Base-by-base conservation (phyloP, 2,329 filamentous ascomycete genomes). In the Aspergillus brunneoviolaceus region DNA sequence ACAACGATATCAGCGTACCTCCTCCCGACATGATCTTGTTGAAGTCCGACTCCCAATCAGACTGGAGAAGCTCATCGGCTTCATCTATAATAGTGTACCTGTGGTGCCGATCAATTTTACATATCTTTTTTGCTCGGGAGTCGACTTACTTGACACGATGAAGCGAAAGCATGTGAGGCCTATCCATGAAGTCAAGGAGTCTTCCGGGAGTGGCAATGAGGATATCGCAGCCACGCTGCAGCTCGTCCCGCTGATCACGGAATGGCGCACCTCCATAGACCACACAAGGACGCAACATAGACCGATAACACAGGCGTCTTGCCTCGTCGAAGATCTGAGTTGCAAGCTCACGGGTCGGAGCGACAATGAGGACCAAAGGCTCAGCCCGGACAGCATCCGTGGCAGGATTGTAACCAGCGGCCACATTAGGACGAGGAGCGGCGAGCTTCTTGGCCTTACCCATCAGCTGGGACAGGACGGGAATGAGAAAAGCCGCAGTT, bases 261-360 rank as follows among this genome's bases (percentile, higher is more conserved):
- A 86, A 70, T 0, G 91, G 90, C 6, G 87, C 87, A 63, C 95
- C 95, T 53, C 95, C 95, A 67, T 98, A 99, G 31, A 89, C 82
- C 49, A 96, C 92, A 67, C 90, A 92, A 25, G 95, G 94, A 47
- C 95, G 92, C 60, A 99, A 83, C 91, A 96, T 96, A 3, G 91
- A 92, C 1, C 95, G 88, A 70, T 99, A 99, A 74, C 92, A 97
- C 52, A 98, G 86, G 68, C 94, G 92, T 63, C 95, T 89, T 27
- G 91, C 88, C 74, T 98, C 94, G 64, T 96, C 92, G 77, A 96
- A 98, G 67, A 98, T 96, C 72, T 99, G 95, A 2, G 92, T 89
- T 0, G 92, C 92, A 5, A 99, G 79, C 81, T 99, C 95, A 39
- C 95, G 90, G 57, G 90, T 95, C 0, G 95, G 95, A 11, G 86